Evolutionary conservation across 192 early-diverging fungal species (phyloP).

Genomic region (Spizellomyces sp.): DNA sequence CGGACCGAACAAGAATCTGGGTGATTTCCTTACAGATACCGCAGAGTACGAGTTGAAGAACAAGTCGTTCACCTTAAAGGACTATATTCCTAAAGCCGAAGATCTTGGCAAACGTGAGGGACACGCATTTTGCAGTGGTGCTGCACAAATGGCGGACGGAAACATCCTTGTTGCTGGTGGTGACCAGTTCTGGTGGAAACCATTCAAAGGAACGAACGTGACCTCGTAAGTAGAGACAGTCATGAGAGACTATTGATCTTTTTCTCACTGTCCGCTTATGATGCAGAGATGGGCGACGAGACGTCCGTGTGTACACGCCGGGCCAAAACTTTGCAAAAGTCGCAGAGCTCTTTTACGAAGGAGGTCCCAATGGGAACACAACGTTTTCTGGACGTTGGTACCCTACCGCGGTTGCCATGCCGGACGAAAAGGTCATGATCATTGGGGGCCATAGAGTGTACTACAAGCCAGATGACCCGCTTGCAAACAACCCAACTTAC

Average conservation of each 20-base stretch:
- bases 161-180: constrained; percentile 45
- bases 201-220: constrained; percentile 5
- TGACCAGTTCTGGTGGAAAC: constrained; percentile 30
- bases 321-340: too few relatives aligned
- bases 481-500: constrained; percentile 14
- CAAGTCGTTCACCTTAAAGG: not conserved
- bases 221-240: too few relatives aligned
- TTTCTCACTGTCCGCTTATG: too few relatives aligned
- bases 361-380: not conserved
- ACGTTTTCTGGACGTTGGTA: constrained; percentile 21
- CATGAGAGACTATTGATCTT: not conserved
- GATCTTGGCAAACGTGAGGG: not conserved
- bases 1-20: constrained; percentile 4
- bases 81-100: not conserved
- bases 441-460: constrained; percentile 15
- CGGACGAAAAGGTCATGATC: constrained; percentile 21
- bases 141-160: constrained; percentile 41
- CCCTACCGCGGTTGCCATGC: constrained; percentile 24
- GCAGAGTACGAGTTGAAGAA: not conserved
- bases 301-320: not conserved
- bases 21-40: constrained; percentile 6
- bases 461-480: constrained; percentile 8
- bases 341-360: too few relatives aligned
- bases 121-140: constrained; percentile 46
- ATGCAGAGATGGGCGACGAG: constrained; percentile 10